Evolutionary conservation across 352 stramenopile genomes (phyloP).

Genomic region (Phytophthora uliginosa): DNA sequence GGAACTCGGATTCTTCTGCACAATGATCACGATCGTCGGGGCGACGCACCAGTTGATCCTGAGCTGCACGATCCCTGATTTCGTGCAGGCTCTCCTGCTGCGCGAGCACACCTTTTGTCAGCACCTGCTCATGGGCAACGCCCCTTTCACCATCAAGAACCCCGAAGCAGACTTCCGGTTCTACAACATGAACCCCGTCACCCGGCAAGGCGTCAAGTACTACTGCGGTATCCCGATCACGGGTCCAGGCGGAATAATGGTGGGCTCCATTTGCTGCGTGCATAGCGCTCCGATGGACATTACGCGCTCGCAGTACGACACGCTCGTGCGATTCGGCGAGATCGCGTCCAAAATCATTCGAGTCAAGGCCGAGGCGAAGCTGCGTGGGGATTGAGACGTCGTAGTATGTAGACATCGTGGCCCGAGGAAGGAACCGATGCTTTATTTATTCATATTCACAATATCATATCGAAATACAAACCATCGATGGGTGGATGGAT

Average conservation of each 20-base stretch:
- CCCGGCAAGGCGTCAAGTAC: slow-evolving; percentile 46
- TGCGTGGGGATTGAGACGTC: not conserved
- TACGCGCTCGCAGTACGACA: slow-evolving; percentile 44
- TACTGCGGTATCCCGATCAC: slow-evolving; percentile 72
- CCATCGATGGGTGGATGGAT: too few species aligned
- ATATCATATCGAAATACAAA: not conserved
- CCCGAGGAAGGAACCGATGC: not conserved
- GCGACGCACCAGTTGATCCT: slow-evolving; percentile 55
- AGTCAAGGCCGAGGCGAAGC: slow-evolving; percentile 37
- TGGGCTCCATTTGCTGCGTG: slow-evolving; percentile 48
- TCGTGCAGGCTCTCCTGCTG: slow-evolving; percentile 42
- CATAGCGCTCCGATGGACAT: slow-evolving; percentile 39
- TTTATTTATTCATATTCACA: slow-evolving; percentile 16
- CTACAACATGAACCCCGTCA: slow-evolving; percentile 54
- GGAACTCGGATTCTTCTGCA: slow-evolving; percentile 62
- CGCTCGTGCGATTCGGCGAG: slow-evolving; percentile 40
- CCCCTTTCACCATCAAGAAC: slow-evolving; percentile 48
- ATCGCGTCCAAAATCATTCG: slow-evolving; percentile 53
- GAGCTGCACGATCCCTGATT: slow-evolving; percentile 48
- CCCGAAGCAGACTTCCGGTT: slow-evolving; percentile 58
- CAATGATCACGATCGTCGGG: slow-evolving; percentile 69
- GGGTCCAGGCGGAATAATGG: slow-evolving; percentile 25
- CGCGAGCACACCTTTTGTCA: slow-evolving; percentile 72
- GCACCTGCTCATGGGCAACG: slow-evolving; percentile 68
- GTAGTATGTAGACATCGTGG: not conserved